Conservation (phyloP, 2,329 filamentous ascomycete species). For the Geosmithia putterillii region DNA sequence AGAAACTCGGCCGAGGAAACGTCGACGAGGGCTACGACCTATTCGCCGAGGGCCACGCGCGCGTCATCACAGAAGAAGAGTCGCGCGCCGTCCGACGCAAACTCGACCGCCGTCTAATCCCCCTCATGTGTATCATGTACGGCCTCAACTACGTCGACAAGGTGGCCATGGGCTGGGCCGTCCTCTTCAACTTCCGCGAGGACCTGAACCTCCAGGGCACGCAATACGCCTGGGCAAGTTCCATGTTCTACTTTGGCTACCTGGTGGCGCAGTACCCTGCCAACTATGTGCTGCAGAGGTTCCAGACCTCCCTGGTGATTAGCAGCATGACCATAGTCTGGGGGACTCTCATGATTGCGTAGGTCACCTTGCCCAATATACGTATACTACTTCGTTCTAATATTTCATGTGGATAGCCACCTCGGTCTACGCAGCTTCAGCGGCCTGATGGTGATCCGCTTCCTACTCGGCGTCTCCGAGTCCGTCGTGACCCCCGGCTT, state of each 20-base stretch:
- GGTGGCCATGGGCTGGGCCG: constrained; percentile 11
- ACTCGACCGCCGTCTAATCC: constrained; percentile 8
- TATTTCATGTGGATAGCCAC: too few species aligned
- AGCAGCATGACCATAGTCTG: neutral
- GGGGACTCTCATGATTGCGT: constrained; percentile 1
- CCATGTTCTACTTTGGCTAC: constrained; percentile 36
- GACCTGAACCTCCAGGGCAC: constrained; percentile 29
- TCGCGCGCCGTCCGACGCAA: constrained; percentile 8
- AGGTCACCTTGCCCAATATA: too few species aligned
- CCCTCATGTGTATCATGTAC: constrained; percentile 10
- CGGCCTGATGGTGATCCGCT: constrained; percentile 7
- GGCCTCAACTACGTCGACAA: constrained; percentile 12
- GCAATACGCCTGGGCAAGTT: constrained; percentile 33
- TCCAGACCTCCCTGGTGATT: neutral
- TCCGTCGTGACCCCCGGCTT: constrained; percentile 8
- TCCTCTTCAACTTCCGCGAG: constrained; percentile 28
- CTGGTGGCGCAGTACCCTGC: constrained; percentile 12
- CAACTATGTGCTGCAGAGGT: constrained; percentile 24
- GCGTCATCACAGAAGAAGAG: constrained; percentile 7
- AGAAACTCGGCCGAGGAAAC: constrained; percentile 6
- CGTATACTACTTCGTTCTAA: neutral
- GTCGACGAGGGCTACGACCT: constrained; percentile 10
- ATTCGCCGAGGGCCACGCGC: constrained; percentile 5
- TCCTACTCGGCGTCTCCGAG: constrained; percentile 9
- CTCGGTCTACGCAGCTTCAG: constrained; percentile 8